Base-by-base conservation (phyloP, 2,329 filamentous ascomycete genomes). In the Apiospora aurea region DNA sequence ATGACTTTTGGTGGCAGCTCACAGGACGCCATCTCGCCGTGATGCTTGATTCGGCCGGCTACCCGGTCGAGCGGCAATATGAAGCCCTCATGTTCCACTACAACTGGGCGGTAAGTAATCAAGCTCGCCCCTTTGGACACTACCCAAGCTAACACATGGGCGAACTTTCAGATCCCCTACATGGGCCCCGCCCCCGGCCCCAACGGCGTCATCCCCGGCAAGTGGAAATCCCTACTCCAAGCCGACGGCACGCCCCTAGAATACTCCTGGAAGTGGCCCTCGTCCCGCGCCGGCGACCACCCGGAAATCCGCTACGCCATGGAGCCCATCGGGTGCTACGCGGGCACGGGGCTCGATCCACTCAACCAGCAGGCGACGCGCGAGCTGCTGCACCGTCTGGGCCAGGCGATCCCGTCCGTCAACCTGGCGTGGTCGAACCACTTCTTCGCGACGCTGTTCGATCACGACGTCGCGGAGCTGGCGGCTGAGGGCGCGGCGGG, bases 201-300 rank as follows among this genome's bases (percentile, higher is more conserved):
- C 51, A 67, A 72, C 18, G 68, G 67, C 49, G 41, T 43, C 6
- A 66, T 24, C 14, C 49, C 67, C 11, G 38, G 38, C n/a, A 34
- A 57, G 21, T 71, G 51, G 67, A 72, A 72, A 38, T 70, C 72
- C 21, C 41, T 43, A 1, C 41, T 43, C 8, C 41, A 43, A 3
- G 41, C 41, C 10, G 41, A 43, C 13, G 41, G 26, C 68, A 21
- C 21, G n/a, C 46, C 72, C 18, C 68, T 73, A 5, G 72, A 73
- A 66, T 73, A 73, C 49, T 73, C 72, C 4, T 73, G 72, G 72
- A 73, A 73, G 44, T 73, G 72, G 72, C 49, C 49, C 43, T 44
- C 57, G 24, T 43, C n/a, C 14, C 43, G 26, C 24, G 41, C 41
- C 41, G 41, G 41, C 13, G 38, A 44, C 10, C n/a, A 18, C 18